A percentile compares a stretch with the other conserved stretches of the same genome.
Conservation (phyloP, 306 rosid species). For the Mimosa bimucronata region DNA sequence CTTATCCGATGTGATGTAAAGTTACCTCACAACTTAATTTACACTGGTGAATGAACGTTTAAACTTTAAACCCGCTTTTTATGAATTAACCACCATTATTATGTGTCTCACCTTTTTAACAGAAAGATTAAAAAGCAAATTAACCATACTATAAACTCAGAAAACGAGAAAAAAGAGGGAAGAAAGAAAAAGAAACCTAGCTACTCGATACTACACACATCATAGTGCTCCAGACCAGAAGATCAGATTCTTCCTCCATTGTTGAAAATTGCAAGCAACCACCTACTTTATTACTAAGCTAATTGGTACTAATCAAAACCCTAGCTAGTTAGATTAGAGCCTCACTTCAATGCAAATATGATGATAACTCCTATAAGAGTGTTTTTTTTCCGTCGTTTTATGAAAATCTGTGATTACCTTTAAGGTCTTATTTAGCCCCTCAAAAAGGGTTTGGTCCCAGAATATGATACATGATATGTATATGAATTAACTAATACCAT, state of each 20-base stretch:
- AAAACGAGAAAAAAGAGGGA: not conserved
- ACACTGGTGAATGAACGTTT: constrained; percentile 31
- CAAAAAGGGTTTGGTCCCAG: not conserved
- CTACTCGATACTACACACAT: constrained; percentile 16
- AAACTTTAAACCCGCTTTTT: constrained; percentile 29
- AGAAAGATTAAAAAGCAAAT: not conserved
- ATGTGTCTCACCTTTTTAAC: constrained; percentile 14
- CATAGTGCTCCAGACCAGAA: constrained; percentile 20
- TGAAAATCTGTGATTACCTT: not conserved
- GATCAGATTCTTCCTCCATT: constrained; percentile 1
- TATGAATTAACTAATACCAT: not conserved
- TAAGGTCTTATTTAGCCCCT: not conserved
- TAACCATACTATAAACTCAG: constrained; percentile 1
- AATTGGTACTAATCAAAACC: constrained; percentile 1
- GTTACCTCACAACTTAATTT: constrained; percentile 13
- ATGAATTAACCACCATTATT: constrained; percentile 25
- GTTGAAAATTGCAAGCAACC: constrained; percentile 34
- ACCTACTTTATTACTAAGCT: constrained; percentile 13
- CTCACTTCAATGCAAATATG: constrained; percentile 22
- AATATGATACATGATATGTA: not conserved
- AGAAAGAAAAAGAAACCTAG: not conserved
- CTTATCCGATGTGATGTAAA: constrained; percentile 44
- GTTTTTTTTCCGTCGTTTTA: constrained; percentile 17
- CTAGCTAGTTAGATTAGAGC: constrained; percentile 10
- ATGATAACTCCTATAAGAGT: constrained; percentile 7